A percentile compares a stretch with the other conserved stretches of the same genome.
Conservation (phyloP, 2,329 filamentous ascomycete species). For the Neospermospora avenae region DNA sequence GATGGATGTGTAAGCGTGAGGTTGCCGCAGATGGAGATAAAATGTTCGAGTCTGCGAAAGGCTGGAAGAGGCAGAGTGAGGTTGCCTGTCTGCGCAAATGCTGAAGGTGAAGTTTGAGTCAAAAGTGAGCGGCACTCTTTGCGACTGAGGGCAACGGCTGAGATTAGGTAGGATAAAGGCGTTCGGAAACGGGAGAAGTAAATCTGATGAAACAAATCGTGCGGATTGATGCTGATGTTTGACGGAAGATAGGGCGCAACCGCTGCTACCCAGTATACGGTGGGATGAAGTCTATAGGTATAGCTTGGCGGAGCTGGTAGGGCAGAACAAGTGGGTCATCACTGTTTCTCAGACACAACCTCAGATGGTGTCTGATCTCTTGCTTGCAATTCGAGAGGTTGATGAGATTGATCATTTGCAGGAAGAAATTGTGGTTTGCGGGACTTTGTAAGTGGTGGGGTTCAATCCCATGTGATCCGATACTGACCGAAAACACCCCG, state of each 20-base stretch:
- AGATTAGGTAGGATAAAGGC: neutral
- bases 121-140: no score
- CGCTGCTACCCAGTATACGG: neutral
- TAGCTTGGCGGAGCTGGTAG: neutral
- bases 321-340: conserved; percentile 6
- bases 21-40: no score
- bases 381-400: conserved; percentile 7
- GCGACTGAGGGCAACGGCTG: no score
- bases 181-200: neutral
- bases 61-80: no score
- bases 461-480: conserved; percentile 12
- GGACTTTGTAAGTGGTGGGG: conserved; percentile 8
- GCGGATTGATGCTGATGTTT: neutral
- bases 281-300: neutral
- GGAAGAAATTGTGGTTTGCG: conserved; percentile 11
- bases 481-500: conserved; percentile 7
- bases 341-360: neutral
- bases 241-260: neutral
- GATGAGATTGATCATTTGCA: conserved; percentile 8
- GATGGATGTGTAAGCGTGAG: no score
- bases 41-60: no score
- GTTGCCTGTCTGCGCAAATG: no score
- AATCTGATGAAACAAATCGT: neutral
- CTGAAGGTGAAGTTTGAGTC: no score
- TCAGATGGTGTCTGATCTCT: conserved; percentile 9